Base-by-base conservation (phyloP, 1,284 basidiomycete species). In the Pseudozyma pruni region DNA sequence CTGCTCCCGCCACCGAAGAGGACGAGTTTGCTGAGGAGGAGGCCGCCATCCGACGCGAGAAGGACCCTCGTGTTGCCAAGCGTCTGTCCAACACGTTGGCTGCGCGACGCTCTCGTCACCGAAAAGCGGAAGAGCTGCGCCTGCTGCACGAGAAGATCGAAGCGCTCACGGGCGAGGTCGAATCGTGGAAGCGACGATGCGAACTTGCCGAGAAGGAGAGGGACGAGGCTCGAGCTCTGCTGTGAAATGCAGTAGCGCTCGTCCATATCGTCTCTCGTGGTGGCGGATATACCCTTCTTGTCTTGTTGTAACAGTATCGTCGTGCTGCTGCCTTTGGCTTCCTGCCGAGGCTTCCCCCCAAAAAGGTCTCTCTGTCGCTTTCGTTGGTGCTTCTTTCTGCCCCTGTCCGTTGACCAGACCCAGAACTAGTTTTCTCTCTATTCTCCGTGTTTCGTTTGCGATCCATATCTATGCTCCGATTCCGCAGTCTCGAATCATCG, bases 11-110 rank as follows among this genome's bases (percentile, higher is more conserved):
- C 8, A 33, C 59, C 29, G 61, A 68, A 29, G 40, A 45, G 16
- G 68, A 71, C 42, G 52, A 57, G 51, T 68, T 67, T 40, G 54
- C 66, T 31, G 68, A 51, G 19, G 73, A 68, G 40, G 67, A 67
- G 54, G 64, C 62, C 10, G 72, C 70, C 10, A 70, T 66, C 42
- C 66, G 64, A 39, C 66, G 64, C 37, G 74, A 74, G 25, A 64
- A 72, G 61, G 77, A 79, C 41, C 69, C 80, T 25, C 72, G 74
- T 33, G 63, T 70, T 22, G 74, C 77, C 47, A 82, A 82, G 74
- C 78, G 80, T 42, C 70, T 81, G n/a, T 71, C 62, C 46, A 82
- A 82, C 75, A 82, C 80, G 34, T 62, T 82, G 11, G 79, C 79
- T 32, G 80, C 80, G 13, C 72, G 80, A 37, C 74, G 79, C 20